Percentiles rank a stretch among this genome's conserved stretches.
Conservation (phyloP, 2,329 filamentous ascomycete genomes). For the Aspergillus aculeatus region DNA sequence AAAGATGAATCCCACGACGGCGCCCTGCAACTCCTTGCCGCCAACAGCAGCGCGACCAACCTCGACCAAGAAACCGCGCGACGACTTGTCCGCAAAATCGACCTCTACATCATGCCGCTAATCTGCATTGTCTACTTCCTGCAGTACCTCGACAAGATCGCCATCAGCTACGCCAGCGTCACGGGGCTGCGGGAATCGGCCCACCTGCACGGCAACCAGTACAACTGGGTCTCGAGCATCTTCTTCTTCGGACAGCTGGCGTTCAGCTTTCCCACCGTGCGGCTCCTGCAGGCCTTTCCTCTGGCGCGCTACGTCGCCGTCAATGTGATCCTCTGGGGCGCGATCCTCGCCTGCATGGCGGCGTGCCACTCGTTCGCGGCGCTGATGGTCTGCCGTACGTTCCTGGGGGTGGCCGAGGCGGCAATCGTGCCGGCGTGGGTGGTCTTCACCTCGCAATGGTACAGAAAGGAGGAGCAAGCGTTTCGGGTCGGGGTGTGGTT, state of each 20-base stretch:
- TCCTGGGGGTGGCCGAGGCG: neutral
- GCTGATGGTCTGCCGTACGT: no score
- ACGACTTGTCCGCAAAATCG: neutral
- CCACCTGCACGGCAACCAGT: conserved; percentile 43
- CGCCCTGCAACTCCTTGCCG: neutral
- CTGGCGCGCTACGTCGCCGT: conserved; percentile 40
- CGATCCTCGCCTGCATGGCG: conserved; percentile 13
- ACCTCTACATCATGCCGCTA: conserved; percentile 30
- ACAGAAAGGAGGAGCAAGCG: conserved; percentile 28
- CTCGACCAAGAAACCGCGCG: neutral
- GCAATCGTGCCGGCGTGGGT: neutral
- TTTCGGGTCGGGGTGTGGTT: conserved; percentile 32
- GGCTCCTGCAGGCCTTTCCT: conserved; percentile 41
- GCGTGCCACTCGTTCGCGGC: no score
- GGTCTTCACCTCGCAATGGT: neutral
- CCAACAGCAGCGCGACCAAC: neutral
- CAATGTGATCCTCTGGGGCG: conserved; percentile 39
- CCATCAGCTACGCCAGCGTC: conserved; percentile 28
- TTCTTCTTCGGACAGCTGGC: conserved; percentile 24
- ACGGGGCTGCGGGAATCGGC: conserved; percentile 31
- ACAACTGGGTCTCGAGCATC: conserved; percentile 44
- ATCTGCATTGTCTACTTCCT: conserved; percentile 34
- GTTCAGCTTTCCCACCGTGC: conserved; percentile 42
- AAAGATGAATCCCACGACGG: neutral
- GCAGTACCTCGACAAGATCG: conserved; percentile 30